Evolutionary conservation across 164 flowering plant genomes (phyloP), one percentile per base, ranked within the genome.

Genomic region (Saururus chinensis): DNA sequence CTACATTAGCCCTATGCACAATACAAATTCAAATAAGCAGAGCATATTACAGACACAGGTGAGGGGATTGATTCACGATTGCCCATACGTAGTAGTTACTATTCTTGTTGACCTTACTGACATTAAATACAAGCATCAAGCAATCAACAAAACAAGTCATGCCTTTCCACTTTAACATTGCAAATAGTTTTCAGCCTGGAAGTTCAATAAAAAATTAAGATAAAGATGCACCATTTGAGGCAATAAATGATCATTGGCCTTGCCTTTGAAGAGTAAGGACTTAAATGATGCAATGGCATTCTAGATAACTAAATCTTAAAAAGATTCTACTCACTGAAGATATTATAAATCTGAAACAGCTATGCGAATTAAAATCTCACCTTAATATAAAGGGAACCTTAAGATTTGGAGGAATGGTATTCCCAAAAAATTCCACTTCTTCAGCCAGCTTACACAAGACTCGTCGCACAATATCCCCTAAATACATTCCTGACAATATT

Each of bases 401-500:
- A 60, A 93, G 79, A 61, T 90, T 88, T 26, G 84, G 76, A 4
- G 97, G 99, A 72, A 88, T 86, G 52, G 70, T 73, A 66, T 90
- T 96, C 45, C 97, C 97, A 73, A 93, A 93, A 56, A 90, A 75
- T 55, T 73, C 82, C 70, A 97, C 96, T 77, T 93, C 97, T 69
- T 93, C 95, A 63, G 99, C 97, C 92, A 93, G 77, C 64, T 64
- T 84, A 51, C 57, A 75, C 41, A 93, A 67, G 64, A 88, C 86
- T 75, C 89, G 79, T 48, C 95, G 88, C 14, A 88, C 83, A 68
- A 93, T 83, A 23, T 90, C 99, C 61, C 99, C 99, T 79, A 93
- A 75, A 69, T 93, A 93, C 96, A 93, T 90, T 26, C 99, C 97
- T 65, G 99, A 93, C 63, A 82, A 83, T 17, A 88, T 71, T 79